These are phyloP conservation scores for Aspergillus sp. DNA, from an alignment of 2,329 filamentous ascomycete genomes.

Conservation along the genomic window DNA sequence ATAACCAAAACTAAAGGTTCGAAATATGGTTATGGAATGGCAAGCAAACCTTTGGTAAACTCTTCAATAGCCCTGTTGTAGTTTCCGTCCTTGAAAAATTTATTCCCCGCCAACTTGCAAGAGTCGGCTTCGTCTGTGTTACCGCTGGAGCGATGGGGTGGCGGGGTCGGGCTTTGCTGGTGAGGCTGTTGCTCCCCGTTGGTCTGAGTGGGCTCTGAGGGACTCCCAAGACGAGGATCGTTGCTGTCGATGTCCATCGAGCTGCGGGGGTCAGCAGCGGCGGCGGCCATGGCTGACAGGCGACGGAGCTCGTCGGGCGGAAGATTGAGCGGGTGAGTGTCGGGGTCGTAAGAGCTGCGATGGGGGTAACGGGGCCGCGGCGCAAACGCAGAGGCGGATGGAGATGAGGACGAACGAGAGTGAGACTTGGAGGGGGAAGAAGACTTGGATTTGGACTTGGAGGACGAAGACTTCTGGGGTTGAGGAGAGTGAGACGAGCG, in stretches of 20 bases:
- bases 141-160: conserved; percentile 51
- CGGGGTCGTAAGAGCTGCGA: conserved; percentile 46
- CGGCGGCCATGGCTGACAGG: conserved; percentile 60
- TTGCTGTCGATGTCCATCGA: conserved; percentile 74
- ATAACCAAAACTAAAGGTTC: not conserved
- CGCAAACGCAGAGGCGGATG: conserved; percentile 27
- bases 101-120: conserved; percentile 92
- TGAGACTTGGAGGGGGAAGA: conserved; percentile 14
- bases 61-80: conserved; percentile 85
- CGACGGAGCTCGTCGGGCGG: conserved; percentile 85
- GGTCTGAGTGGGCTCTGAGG: conserved; percentile 43
- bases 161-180: conserved; percentile 47
- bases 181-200: conserved; percentile 23
- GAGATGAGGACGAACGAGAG: conserved; percentile 33
- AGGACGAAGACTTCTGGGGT: conserved; percentile 8
- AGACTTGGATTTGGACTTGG: conserved; percentile 22
- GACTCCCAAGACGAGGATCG: conserved; percentile 56
- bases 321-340: conserved; percentile 85
- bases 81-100: conserved; percentile 93
- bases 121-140: conserved; percentile 76
- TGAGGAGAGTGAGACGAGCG: conserved; percentile 22
- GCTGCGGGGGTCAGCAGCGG: conserved; percentile 46
- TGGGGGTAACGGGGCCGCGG: conserved; percentile 16
- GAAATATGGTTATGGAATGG: not conserved
- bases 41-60: conserved; percentile 81